These are phyloP conservation scores for Perkinsus olseni DNA, from an alignment of 169 alveolate genomes.

Conservation along the genomic window DNA sequence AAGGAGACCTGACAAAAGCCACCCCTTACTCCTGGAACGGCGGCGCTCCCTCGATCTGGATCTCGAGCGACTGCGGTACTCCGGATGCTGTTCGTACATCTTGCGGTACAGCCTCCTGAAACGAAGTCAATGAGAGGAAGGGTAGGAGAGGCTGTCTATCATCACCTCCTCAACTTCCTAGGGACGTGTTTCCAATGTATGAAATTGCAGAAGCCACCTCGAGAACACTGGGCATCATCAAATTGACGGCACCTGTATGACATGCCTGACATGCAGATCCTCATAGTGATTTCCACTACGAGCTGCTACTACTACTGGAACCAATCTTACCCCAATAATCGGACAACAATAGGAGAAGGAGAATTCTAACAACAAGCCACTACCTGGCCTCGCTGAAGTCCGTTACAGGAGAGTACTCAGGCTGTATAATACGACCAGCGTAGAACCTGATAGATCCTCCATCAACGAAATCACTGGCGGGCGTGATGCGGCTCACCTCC, in stretches of 20 bases:
- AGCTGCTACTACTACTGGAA: not conserved
- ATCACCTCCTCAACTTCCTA: constrained; percentile 66
- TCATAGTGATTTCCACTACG: not conserved
- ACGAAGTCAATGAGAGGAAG: not conserved
- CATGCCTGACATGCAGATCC: not conserved
- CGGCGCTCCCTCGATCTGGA: not conserved
- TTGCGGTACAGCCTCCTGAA: constrained; percentile 65
- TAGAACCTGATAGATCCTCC: not conserved
- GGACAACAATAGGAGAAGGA: no score
- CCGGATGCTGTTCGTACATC: constrained; percentile 97
- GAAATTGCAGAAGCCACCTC: constrained; percentile 95
- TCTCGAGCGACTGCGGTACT: constrained; percentile 47
- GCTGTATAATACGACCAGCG: constrained; percentile 72
- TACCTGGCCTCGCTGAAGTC: constrained; percentile 93
- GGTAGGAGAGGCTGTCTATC: not conserved
- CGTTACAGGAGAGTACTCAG: constrained; percentile 98
- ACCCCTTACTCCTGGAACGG: not conserved
- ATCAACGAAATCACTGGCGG: not conserved
- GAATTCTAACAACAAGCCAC: not conserved
- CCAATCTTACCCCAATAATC: not conserved
- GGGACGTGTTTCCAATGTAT: constrained; percentile 97
- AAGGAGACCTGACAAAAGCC: no score
- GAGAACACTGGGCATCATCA: constrained; percentile 94
- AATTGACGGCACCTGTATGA: constrained; percentile 84
- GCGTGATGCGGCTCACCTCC: constrained; percentile 78